Conservation (phyloP, 768 basidiomycete species). For the Calocybe indica region DNA sequence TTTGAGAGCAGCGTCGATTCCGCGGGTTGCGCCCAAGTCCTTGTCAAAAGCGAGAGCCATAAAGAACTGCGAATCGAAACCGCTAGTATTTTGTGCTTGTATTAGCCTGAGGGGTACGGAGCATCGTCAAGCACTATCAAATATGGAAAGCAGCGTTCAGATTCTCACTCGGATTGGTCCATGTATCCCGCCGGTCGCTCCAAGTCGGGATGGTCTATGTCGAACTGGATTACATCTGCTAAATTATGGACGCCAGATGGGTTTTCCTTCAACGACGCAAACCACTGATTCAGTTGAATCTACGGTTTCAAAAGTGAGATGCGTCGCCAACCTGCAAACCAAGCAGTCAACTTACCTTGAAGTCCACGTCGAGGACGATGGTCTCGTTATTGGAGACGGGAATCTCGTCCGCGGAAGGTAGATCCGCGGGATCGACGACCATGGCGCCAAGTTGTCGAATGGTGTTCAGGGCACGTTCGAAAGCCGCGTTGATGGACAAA, state of each 20-base stretch:
- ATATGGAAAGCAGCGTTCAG: background rate
- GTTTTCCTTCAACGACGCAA: slow-evolving; percentile 38
- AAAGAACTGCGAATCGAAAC: slow-evolving; percentile 37
- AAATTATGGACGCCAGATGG: slow-evolving; percentile 52
- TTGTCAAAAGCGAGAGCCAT: slow-evolving; percentile 36
- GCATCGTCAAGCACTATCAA: background rate
- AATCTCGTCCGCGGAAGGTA: slow-evolving; percentile 50
- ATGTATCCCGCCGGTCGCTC: slow-evolving; percentile 37
- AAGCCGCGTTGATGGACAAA: slow-evolving; percentile 29
- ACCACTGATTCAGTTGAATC: slow-evolving; percentile 50
- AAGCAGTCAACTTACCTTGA: slow-evolving; percentile 39
- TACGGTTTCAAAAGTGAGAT: slow-evolving; percentile 13
- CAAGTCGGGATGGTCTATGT: slow-evolving; percentile 42
- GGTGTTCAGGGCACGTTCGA: slow-evolving; percentile 31
- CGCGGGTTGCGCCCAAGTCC: slow-evolving; percentile 42
- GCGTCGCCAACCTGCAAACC: background rate
- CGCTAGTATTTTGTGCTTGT: slow-evolving; percentile 29
- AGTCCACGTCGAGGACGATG: slow-evolving; percentile 47
- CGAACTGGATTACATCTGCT: slow-evolving; percentile 53
- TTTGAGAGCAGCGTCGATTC: slow-evolving; percentile 49
- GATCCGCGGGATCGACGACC: slow-evolving; percentile 57
- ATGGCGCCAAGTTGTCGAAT: slow-evolving; percentile 38
- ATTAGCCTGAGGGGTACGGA: slow-evolving; percentile 25
- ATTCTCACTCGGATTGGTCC: slow-evolving; percentile 29
- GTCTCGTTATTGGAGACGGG: slow-evolving; percentile 45